These are phyloP conservation scores for Pterulicium gracile DNA, from an alignment of 1,284 basidiomycete genomes.

Conservation along the genomic window DNA sequence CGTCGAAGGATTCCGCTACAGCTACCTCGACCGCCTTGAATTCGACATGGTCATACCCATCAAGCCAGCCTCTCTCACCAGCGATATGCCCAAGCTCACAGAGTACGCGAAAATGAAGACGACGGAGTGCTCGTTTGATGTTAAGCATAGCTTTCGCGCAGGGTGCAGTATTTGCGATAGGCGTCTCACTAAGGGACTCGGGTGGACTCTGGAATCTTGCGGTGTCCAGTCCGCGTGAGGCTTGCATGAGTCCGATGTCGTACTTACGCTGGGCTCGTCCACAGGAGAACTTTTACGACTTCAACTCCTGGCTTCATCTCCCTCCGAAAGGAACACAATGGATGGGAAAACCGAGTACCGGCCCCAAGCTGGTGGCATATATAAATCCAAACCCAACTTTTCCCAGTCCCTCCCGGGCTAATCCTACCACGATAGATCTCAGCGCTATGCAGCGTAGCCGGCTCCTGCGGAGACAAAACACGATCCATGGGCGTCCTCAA, in stretches of 20 bases:
- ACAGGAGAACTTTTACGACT: neutral
- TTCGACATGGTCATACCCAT: neutral
- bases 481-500: neutral
- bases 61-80: neutral
- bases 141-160: neutral
- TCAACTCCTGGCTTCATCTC: neutral
- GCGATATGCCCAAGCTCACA: neutral
- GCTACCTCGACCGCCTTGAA: neutral
- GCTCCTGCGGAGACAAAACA: neutral
- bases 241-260: too few species aligned
- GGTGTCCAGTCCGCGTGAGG: too few species aligned
- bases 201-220: too few species aligned
- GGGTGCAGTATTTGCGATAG: too few species aligned
- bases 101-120: neutral
- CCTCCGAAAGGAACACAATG: neutral
- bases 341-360: neutral
- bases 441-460: neutral
- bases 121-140: neutral
- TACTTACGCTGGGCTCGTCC: too few species aligned
- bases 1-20: neutral
- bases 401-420: neutral
- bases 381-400: neutral
- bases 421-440: neutral
- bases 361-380: neutral
- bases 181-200: too few species aligned